Evolutionary conservation across 2,329 filamentous ascomycete species (phyloP).

Genomic region (Erysiphe pulchra): DNA sequence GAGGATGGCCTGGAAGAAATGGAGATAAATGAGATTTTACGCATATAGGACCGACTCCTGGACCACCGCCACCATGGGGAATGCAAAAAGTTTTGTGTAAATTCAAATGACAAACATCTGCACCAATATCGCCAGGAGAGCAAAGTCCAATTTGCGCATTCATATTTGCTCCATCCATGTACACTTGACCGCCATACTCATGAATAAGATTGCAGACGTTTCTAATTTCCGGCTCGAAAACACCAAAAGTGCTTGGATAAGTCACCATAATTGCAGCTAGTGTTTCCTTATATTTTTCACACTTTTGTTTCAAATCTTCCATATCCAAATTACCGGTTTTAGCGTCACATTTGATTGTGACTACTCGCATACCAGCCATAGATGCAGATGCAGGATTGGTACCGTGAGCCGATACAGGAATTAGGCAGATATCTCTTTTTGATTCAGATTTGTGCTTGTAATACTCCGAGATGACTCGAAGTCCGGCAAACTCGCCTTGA

Average conservation of each 20-base stretch:
- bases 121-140: slow-evolving; percentile 82
- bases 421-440: slow-evolving; percentile 75
- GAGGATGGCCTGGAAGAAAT: slow-evolving; percentile 45
- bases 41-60: slow-evolving; percentile 80
- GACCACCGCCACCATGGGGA: slow-evolving; percentile 81
- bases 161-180: slow-evolving; percentile 98
- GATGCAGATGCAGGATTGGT: slow-evolving; percentile 89
- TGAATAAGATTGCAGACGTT: slow-evolving; percentile 70
- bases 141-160: slow-evolving; percentile 92
- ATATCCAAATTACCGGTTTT: slow-evolving; percentile 78
- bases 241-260: slow-evolving; percentile 83
- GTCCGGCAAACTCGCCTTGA: slow-evolving; percentile 80
- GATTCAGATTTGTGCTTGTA: slow-evolving; percentile 40
- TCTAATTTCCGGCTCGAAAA: slow-evolving; percentile 79
- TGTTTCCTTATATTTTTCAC: slow-evolving; percentile 62
- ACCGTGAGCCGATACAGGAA: slow-evolving; percentile 83
- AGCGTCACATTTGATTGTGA: slow-evolving; percentile 72
- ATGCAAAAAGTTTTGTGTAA: slow-evolving; percentile 99
- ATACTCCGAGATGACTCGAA: slow-evolving; percentile 69
- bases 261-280: slow-evolving; percentile 91
- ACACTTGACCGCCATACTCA: slow-evolving; percentile 70
- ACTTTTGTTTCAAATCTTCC: slow-evolving; percentile 64
- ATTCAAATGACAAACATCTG: slow-evolving; percentile 91
- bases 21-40: slow-evolving; percentile 58
- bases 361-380: slow-evolving; percentile 88